These are phyloP conservation scores for Phytophthora fragariae DNA, from an alignment of 352 stramenopile genomes.

Conservation along the genomic window DNA sequence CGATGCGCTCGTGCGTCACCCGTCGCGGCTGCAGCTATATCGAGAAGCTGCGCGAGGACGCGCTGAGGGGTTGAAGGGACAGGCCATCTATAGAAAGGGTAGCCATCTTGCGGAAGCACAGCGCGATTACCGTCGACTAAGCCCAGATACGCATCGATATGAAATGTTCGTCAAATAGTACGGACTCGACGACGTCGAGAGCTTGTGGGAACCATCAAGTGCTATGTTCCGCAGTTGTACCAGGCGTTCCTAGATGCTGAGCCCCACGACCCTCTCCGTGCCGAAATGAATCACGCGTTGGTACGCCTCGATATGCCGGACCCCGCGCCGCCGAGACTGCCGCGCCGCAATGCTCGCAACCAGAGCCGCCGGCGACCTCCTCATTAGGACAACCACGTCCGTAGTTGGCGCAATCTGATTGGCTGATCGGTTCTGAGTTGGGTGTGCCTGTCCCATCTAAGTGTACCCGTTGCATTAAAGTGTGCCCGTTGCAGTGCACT, in stretches of 20 bases:
- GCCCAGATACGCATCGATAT: background rate
- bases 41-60: background rate
- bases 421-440: no score
- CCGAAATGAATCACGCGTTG: no score
- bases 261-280: no score
- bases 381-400: no score
- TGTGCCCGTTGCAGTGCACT: no score
- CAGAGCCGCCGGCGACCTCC: no score
- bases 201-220: background rate
- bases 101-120: background rate
- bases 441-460: no score
- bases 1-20: background rate
- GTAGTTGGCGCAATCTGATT: no score
- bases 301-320: no score
- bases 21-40: background rate
- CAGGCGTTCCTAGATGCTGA: background rate
- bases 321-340: no score
- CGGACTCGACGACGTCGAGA: background rate
- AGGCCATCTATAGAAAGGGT: background rate
- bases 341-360: no score
- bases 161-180: background rate
- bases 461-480: no score
- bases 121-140: background rate
- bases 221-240: background rate
- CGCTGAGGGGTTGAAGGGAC: background rate